Percentiles rank a stretch among this genome's conserved stretches.
Evolutionary conservation across 345 rosid genomes (phyloP).

Genomic region (Rhizophora mangle): DNA sequence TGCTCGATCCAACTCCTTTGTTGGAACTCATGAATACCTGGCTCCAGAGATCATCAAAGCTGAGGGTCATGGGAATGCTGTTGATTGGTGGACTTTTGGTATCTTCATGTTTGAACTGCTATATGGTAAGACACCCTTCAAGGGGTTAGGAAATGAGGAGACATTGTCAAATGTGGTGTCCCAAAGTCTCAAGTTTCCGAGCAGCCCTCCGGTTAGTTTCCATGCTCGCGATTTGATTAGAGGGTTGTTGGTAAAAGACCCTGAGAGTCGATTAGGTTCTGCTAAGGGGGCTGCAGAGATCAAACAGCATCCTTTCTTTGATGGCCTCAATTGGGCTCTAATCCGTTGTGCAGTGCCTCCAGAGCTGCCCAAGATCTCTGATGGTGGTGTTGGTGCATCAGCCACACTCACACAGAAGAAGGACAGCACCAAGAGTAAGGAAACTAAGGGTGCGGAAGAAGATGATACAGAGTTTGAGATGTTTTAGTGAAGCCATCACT

Average conservation of each 20-base stretch:
- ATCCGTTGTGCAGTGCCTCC: constrained; percentile 71
- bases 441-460: constrained; percentile 36
- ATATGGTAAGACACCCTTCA: constrained; percentile 69
- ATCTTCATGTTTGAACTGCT: constrained; percentile 66
- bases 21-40: constrained; percentile 74
- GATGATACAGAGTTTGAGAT: constrained; percentile 52
- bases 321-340: constrained; percentile 80
- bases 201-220: constrained; percentile 51
- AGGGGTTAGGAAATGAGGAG: constrained; percentile 65
- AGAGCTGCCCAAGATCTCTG: constrained; percentile 45
- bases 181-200: constrained; percentile 56
- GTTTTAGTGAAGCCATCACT: constrained; percentile 34
- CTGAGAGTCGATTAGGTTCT: constrained; percentile 59
- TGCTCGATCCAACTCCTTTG: constrained; percentile 79
- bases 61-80: constrained; percentile 78
- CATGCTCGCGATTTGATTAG: constrained; percentile 68
- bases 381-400: constrained; percentile 19
- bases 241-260: constrained; percentile 64
- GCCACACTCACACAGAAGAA: constrained; percentile 26
- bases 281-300: constrained; percentile 74
- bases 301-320: constrained; percentile 68
- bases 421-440: constrained; percentile 27
- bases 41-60: constrained; percentile 82
- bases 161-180: constrained; percentile 65
- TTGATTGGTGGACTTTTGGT: constrained; percentile 89